Evolutionary conservation across 2,329 filamentous ascomycete genomes (phyloP).

Genomic region (Bipolaris cookei): DNA sequence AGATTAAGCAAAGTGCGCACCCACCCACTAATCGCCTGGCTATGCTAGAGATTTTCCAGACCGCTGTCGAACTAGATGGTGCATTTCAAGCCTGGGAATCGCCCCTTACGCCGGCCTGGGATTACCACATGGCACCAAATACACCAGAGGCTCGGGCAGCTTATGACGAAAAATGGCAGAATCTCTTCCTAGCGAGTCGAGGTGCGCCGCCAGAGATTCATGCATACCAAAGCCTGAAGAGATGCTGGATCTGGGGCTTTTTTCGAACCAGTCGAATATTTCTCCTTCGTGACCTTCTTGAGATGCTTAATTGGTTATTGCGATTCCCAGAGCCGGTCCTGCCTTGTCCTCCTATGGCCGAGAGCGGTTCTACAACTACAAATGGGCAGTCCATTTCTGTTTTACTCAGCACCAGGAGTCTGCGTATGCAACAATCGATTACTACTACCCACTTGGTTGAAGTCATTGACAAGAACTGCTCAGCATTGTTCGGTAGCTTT

Average conservation of each 20-base stretch:
- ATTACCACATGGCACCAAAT: slow-evolving; percentile 30
- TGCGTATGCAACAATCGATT: slow-evolving; percentile 27
- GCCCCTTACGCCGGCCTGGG: slow-evolving; percentile 25
- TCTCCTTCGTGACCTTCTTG: slow-evolving; percentile 36
- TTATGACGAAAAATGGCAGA: slow-evolving; percentile 33
- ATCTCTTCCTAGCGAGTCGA: slow-evolving; percentile 27
- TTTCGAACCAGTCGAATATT: slow-evolving; percentile 40
- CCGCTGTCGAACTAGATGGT: slow-evolving; percentile 33
- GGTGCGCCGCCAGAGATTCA: slow-evolving; percentile 41
- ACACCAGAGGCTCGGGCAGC: slow-evolving; percentile 27
- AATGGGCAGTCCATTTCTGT: slow-evolving; percentile 7
- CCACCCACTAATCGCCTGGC: slow-evolving; percentile 28
- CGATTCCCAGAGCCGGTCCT: slow-evolving; percentile 24
- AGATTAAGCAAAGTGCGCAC: slow-evolving; percentile 26
- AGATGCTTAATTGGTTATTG: slow-evolving; percentile 43
- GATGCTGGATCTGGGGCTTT: slow-evolving; percentile 39
- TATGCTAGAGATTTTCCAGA: slow-evolving; percentile 30
- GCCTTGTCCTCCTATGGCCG: not conserved
- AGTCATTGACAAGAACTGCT: slow-evolving; percentile 34
- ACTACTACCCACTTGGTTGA: slow-evolving; percentile 30
- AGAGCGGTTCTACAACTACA: not conserved
- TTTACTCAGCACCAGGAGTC: slow-evolving; percentile 20
- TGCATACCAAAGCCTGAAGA: slow-evolving; percentile 29
- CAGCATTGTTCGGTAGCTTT: slow-evolving; percentile 33
- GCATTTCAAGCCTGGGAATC: slow-evolving; percentile 38